These are phyloP conservation scores for Xylariaceae sp. DNA, from an alignment of 2,329 filamentous ascomycete genomes.

Conservation along the genomic window DNA sequence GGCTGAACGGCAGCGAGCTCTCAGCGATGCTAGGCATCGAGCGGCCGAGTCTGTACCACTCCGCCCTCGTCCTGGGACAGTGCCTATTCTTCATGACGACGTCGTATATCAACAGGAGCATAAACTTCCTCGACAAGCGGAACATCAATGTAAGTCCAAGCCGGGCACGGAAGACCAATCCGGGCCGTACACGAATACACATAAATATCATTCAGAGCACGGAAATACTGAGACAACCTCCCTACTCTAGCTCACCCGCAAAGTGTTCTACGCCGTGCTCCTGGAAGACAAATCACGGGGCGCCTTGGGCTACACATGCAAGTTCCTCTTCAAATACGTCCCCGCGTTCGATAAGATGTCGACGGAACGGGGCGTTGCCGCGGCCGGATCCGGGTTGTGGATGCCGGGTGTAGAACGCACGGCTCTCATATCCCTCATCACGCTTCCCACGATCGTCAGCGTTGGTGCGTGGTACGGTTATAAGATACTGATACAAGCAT, in stretches of 20 bases:
- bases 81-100: conserved; percentile 60
- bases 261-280: conserved; percentile 57
- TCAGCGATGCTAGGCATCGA: conserved; percentile 56
- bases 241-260: conserved; percentile 40
- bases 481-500: conserved; percentile 5
- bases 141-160: conserved; percentile 45
- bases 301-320: conserved; percentile 58
- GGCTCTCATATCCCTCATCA: conserved; percentile 25
- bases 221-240: neutral
- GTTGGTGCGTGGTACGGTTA: conserved; percentile 16
- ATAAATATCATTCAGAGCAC: too few relatives aligned
- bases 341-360: conserved; percentile 43
- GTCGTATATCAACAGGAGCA: conserved; percentile 43
- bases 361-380: conserved; percentile 30
- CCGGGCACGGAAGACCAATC: too few relatives aligned
- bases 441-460: conserved; percentile 15
- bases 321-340: conserved; percentile 69
- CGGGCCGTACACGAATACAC: too few relatives aligned
- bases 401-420: conserved; percentile 35
- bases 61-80: conserved; percentile 57
- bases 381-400: conserved; percentile 29
- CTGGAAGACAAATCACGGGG: conserved; percentile 55
- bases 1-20: conserved; percentile 65
- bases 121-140: conserved; percentile 39
- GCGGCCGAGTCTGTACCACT: conserved; percentile 54